Conservation (phyloP, 1,284 basidiomycete species). For the Ceratobasidium sp. region DNA sequence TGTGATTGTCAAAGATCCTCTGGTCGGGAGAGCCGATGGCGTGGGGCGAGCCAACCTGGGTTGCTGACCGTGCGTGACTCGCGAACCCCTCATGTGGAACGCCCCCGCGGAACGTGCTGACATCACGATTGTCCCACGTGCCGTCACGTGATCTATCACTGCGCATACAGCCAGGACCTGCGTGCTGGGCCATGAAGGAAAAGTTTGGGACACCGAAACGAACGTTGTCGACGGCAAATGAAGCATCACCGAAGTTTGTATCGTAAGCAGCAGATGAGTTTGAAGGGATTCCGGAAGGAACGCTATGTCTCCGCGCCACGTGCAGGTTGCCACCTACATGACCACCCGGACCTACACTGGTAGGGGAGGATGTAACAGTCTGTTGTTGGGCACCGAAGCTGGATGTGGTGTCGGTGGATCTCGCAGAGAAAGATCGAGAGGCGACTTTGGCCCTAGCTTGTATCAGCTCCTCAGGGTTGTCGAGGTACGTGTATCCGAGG, state of each 20-base stretch:
- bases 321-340: neutral
- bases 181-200: neutral
- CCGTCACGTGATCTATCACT: neutral
- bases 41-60: neutral
- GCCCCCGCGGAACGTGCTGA: conserved; percentile 1
- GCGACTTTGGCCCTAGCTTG: conserved; percentile 22
- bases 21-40: neutral
- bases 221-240: neutral
- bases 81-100: conserved; percentile 14
- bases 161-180: neutral
- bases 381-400: neutral
- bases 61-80: neutral
- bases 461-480: neutral
- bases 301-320: neutral
- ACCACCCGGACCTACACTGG: neutral
- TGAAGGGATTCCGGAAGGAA: neutral
- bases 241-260: neutral
- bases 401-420: neutral
- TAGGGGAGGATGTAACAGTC: neutral
- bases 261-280: neutral
- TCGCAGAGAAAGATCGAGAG: neutral
- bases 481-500: conserved; percentile 32
- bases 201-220: neutral
- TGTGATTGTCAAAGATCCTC: neutral
- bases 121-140: neutral